A percentile compares a stretch with the other conserved stretches of the same genome.
Evolutionary conservation across 495 filamentous ascomycete genomes (phyloP).

Genomic region (Penicillium paxilli): DNA sequence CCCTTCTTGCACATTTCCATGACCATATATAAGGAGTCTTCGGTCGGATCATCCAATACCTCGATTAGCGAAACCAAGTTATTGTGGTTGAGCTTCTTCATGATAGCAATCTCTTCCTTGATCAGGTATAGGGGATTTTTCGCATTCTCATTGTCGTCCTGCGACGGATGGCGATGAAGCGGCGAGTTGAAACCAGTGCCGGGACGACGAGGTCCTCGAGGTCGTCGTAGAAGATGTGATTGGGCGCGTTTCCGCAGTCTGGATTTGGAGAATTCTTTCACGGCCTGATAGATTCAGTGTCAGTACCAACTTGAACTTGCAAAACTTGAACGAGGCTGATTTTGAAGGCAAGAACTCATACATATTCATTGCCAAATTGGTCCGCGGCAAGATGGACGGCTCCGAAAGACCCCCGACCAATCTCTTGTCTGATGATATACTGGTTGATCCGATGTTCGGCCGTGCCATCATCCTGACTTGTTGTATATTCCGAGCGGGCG

Average conservation of each 20-base stretch:
- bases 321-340: neutral
- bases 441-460: constrained; percentile 87
- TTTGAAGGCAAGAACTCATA: constrained; percentile 48
- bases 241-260: constrained; percentile 89
- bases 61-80: constrained; percentile 93
- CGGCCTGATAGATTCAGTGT: no score
- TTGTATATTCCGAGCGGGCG: constrained; percentile 82
- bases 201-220: constrained; percentile 52
- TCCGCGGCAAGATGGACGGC: constrained; percentile 90
- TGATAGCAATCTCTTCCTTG: constrained; percentile 95
- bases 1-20: constrained; percentile 99
- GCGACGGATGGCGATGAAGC: constrained; percentile 53
- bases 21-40: constrained; percentile 97
- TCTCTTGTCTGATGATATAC: constrained; percentile 92
- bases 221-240: constrained; percentile 81
- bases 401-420: constrained; percentile 92
- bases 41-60: constrained; percentile 91
- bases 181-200: constrained; percentile 65
- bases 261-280: constrained; percentile 97
- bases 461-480: constrained; percentile 78
- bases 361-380: constrained; percentile 91
- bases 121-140: constrained; percentile 85
- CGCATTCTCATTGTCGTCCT: constrained; percentile 53
- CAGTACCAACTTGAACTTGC: no score
- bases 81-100: constrained; percentile 95